phyloP scores from a whole-genome alignment of 2,329 filamentous ascomycete species.

The Nemania diffusa region DNA sequence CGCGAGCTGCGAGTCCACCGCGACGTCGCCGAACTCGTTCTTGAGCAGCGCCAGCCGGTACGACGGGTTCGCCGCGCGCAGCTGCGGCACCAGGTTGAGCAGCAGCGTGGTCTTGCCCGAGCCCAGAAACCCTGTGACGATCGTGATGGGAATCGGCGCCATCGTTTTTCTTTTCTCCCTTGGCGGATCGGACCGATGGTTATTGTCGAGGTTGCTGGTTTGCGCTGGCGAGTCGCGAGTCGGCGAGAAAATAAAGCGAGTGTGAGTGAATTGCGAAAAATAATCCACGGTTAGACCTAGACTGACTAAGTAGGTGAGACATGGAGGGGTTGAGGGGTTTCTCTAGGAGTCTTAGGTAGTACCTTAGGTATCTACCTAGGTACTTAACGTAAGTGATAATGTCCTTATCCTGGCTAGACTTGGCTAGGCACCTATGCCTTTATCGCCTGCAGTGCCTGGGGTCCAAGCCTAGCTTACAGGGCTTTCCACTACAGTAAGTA shows the following conservation, averaged over 20 bases:
- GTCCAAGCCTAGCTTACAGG: not conserved
- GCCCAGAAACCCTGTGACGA: constrained; percentile 95
- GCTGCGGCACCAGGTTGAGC: constrained; percentile 91
- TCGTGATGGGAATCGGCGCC: constrained; percentile 86
- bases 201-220: not conserved
- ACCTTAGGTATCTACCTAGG: no score
- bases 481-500: not conserved
- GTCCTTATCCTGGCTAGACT: no score
- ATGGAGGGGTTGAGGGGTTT: constrained; percentile 33
- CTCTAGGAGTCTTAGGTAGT: constrained; percentile 1
- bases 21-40: constrained; percentile 97
- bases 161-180: constrained; percentile 53
- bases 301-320: no score
- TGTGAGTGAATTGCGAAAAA: not conserved
- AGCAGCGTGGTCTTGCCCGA: constrained; percentile 97
- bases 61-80: constrained; percentile 72
- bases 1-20: constrained; percentile 92
- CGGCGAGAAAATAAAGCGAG: not conserved
- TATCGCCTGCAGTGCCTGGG: no score
- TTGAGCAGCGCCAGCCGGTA: constrained; percentile 96
- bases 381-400: no score
- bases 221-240: not conserved
- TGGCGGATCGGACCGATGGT: no score
- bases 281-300: no score
- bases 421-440: no score